Evolutionary conservation across 2,329 filamentous ascomycete genomes (phyloP).

Genomic region (Aspergillus pseudoglaucus): DNA sequence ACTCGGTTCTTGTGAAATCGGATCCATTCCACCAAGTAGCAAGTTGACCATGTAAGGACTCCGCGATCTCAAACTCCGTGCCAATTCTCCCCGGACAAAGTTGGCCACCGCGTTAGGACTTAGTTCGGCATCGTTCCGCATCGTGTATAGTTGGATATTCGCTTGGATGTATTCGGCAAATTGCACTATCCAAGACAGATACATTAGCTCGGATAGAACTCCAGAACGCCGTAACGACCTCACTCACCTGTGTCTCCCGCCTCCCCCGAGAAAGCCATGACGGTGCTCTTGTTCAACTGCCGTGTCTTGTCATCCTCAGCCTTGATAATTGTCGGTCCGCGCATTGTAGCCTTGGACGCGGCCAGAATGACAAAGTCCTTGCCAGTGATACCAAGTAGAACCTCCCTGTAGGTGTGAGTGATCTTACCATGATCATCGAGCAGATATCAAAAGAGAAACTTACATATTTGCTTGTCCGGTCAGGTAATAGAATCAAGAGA

Average conservation of each 20-base stretch:
- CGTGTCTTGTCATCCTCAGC: slow-evolving; percentile 94
- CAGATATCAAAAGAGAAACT: slow-evolving; percentile 4
- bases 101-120: slow-evolving; percentile 81
- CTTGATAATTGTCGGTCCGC: slow-evolving; percentile 93
- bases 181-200: slow-evolving; percentile 59
- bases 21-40: slow-evolving; percentile 86
- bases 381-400: slow-evolving; percentile 94
- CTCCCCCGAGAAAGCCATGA: slow-evolving; percentile 94
- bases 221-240: neutral
- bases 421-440: neutral
- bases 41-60: slow-evolving; percentile 97
- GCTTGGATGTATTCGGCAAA: slow-evolving; percentile 99
- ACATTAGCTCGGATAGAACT: slow-evolving; percentile 8
- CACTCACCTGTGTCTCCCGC: slow-evolving; percentile 81
- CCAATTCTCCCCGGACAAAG: slow-evolving; percentile 91
- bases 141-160: slow-evolving; percentile 95
- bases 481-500: slow-evolving; percentile 2
- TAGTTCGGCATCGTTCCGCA: slow-evolving; percentile 93
- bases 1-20: slow-evolving; percentile 81
- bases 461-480: slow-evolving; percentile 22
- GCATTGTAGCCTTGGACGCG: slow-evolving; percentile 96
- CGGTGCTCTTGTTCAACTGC: slow-evolving; percentile 81
- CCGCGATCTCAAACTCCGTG: slow-evolving; percentile 79
- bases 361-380: slow-evolving; percentile 99
- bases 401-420: slow-evolving; percentile 63